Base-by-base conservation (phyloP, 2,329 filamentous ascomycete genomes). In the Cytospora leucostoma region DNA sequence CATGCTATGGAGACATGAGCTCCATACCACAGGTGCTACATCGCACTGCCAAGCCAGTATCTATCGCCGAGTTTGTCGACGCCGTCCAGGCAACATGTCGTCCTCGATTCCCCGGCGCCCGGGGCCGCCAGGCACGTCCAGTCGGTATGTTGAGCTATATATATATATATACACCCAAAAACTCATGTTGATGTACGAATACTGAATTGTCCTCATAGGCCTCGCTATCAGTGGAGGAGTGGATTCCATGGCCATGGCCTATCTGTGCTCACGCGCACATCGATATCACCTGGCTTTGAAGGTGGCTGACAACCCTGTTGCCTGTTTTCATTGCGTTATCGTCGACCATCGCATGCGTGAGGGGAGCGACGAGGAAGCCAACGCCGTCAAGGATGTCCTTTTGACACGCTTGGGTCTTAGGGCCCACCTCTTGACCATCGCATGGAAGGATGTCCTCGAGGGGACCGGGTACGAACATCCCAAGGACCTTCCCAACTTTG, bases 191-290 rank as follows among this genome's bases (percentile, higher is more conserved):
- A 27, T 50, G 13, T 55, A 10, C 33, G 34, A n/a, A 17, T 21
- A 34, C 21, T 27, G 19, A 47, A 40, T 5, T 40, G n/a, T 2
- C 10, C 13, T 37, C 13, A 1, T 66, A 91, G 89, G 84, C 60
- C 79, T 98, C 64, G 95, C 93, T 17, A 81, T 98, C 66, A 97
- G 93, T 72, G 95, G 95, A 32, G 95, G 95, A 8, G 91, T 95
- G 47, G 95, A 99, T 75, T 98, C 94, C n/a, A 99, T 98, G 93
- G 94, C 94, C 34, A 80, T 99, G 65, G 92, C 93, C 61, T 87
- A 81, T 65, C 82, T 98, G 40, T 91, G 90, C 72, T 82, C 80
- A 56, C 75, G 79, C 53, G 70, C 83, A 40, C 75, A 76, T 44
- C 72, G 65, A 3, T 65, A 66, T 3, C 71, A 78, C 53, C 71